Evolutionary conservation across 148 eudicot genomes (phyloP), one percentile per base, ranked within the genome.

Genomic region (Camellia lanceoleosa): DNA sequence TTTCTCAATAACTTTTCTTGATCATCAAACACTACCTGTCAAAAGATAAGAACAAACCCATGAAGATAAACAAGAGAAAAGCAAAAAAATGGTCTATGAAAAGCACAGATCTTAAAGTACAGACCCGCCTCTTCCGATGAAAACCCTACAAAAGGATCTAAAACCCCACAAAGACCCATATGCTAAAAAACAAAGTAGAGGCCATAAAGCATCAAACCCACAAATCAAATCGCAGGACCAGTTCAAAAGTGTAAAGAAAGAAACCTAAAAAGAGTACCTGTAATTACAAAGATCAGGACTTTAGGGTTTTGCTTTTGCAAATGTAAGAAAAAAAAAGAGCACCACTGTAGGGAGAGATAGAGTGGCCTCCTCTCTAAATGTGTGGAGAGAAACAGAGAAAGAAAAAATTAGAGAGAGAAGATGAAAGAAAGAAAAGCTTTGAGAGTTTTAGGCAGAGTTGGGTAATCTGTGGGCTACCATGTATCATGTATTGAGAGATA

Each of bases 71-170:
- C 75, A 79, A 68, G 67, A 74, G 63, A 51, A 62, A 71, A 81
- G 80, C 38, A 82, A 77, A 68, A 58, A 84, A 84, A 76, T 65
- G 85, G 85, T 79, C 72, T 77, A 90, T 80, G 81, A 84, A 85
- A 89, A 83, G 81, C 85, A 89, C 71, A 80, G 91, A 89, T 87
- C 92, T 83, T 87, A 87, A 30, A 89, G 77, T 81, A 84, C 82
- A 83, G 80, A 80, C 74, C 82, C 87, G 80, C 81, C 68, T 74
- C 77, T 79, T 61, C 77, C 62, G 70, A 85, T 77, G 66, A 23
- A 86, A 83, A 89, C 76, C 88, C 90, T 77, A 81, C 78, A 83
- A 52, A 83, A n/a, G 63, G 83, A 79, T 81, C 88, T 76, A 82
- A 72, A 70, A 71, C 47, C 82, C 54, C 75, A 52, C 76, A 82